These are phyloP conservation scores for Dictyophora rubrovolvata DNA, from an alignment of 768 basidiomycete species.

Conservation along the genomic window DNA sequence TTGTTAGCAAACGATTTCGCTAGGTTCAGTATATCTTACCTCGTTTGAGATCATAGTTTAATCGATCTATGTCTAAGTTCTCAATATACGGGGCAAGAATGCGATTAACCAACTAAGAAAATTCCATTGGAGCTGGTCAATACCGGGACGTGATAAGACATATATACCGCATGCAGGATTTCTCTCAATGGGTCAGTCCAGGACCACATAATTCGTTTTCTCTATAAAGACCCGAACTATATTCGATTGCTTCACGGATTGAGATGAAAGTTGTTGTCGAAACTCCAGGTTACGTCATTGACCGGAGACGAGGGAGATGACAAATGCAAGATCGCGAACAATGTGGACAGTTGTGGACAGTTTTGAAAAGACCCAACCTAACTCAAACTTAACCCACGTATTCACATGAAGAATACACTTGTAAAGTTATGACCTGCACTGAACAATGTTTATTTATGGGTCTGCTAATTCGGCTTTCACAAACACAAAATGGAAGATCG, in stretches of 20 bases:
- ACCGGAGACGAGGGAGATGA: not conserved
- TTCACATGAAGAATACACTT: too few species aligned
- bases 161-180: slow-evolving; percentile 64
- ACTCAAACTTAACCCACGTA: not conserved
- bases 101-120: slow-evolving; percentile 65
- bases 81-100: slow-evolving; percentile 93
- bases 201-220: slow-evolving; percentile 46
- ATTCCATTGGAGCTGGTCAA: not conserved
- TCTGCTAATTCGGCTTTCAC: too few species aligned
- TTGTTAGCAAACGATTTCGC: slow-evolving; percentile 9
- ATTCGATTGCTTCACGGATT: too few species aligned
- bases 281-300: not conserved
- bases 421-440: too few species aligned
- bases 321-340: not conserved
- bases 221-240: not conserved
- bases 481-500: too few species aligned
- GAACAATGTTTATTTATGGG: too few species aligned
- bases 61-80: slow-evolving; percentile 89
- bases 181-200: slow-evolving; percentile 84
- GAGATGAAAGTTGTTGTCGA: too few species aligned
- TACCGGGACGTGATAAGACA: not conserved
- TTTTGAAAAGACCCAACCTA: not conserved
- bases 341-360: not conserved
- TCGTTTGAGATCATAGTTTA: slow-evolving; percentile 87
- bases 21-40: slow-evolving; percentile 31